Evolutionary conservation across 2,329 filamentous ascomycete genomes (phyloP), one percentile per base, ranked within the genome.

Genomic region (Stagonosporopsis chrysanthemi): DNA sequence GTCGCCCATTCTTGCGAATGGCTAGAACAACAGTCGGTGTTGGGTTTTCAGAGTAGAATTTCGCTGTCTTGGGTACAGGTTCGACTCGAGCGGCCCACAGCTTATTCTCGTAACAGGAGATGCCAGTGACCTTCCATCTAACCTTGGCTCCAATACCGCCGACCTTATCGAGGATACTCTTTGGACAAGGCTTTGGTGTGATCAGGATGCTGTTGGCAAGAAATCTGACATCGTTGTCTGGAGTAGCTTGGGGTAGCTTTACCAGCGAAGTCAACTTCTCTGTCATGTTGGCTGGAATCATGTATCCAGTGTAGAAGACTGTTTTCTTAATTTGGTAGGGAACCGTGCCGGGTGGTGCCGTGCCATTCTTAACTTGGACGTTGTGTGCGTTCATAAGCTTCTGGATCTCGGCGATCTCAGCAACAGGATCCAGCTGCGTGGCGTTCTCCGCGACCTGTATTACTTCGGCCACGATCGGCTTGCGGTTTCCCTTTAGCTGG

Each of bases 141-240:
- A 96, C 84, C 76, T 89, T 94, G 67, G 86, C 88, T 31, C 92
- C 92, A 70, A 97, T 87, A 26, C 94, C 94, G 39, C 95, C 95
- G 11, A 95, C 89, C 75, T 92, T 95, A 49, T 90, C 85, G 29
- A 97, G 80, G 22, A 96, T 88, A 62, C 83, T 85, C 47, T 84
- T 82, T 2, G 90, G 86, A 46, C 90, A 91, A 0, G 90, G 87
- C 11, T 90, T 88, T 1, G 92, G 89, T 35, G 89, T 90, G 71
- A 99, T 98, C 68, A 97, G 84, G 66, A 99, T 93, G 76, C 89
- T 94, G 77, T 96, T 97, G 42, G 89, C 93, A 67, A 97, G 88
- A 60, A 88, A 86, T 63, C 91, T 92, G 62, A 97, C 80, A 48
- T 96, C 91, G 49, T 85, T 83, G 47, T 90, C 87, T 26, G 86